Evolutionary conservation across 1,284 basidiomycete species (phyloP).

Genomic region (Dichomitus squalens): DNA sequence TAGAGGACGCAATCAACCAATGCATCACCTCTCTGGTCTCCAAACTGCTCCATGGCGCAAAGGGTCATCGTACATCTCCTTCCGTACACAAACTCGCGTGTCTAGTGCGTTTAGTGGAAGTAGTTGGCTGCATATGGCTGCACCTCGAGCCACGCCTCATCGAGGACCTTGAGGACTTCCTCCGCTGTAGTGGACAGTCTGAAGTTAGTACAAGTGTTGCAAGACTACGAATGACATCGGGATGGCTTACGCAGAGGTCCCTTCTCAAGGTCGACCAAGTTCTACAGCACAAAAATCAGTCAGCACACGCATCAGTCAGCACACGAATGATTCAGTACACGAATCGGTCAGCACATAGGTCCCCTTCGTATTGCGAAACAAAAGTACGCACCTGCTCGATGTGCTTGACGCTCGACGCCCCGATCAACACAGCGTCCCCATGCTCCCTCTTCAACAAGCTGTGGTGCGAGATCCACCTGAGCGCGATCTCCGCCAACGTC

Average conservation of each 20-base stretch:
- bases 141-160: slow-evolving; percentile 42
- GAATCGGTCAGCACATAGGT: slow-evolving; percentile 12
- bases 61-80: too few relatives aligned
- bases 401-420: slow-evolving; percentile 51
- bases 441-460: slow-evolving; percentile 47
- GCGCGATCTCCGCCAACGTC: slow-evolving; percentile 50
- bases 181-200: slow-evolving; percentile 28
- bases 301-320: slow-evolving; percentile 7
- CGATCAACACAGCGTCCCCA: slow-evolving; percentile 54
- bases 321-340: neutral
- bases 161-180: slow-evolving; percentile 39
- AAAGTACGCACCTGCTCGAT: slow-evolving; percentile 44
- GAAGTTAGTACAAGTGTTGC: too few relatives aligned
- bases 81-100: too few relatives aligned
- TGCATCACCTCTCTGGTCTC: too few relatives aligned
- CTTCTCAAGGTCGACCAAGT: slow-evolving; percentile 57
- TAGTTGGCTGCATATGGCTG: slow-evolving; percentile 33
- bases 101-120: slow-evolving; percentile 29
- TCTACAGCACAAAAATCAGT: slow-evolving; percentile 38
- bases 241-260: slow-evolving; percentile 52
- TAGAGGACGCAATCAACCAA: too few relatives aligned
- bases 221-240: neutral
- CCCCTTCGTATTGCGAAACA: too few relatives aligned
- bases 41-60: too few relatives aligned
- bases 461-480: slow-evolving; percentile 61